Base-by-base conservation (phyloP, 345 rosid species). In the Trapa bicornis region DNA sequence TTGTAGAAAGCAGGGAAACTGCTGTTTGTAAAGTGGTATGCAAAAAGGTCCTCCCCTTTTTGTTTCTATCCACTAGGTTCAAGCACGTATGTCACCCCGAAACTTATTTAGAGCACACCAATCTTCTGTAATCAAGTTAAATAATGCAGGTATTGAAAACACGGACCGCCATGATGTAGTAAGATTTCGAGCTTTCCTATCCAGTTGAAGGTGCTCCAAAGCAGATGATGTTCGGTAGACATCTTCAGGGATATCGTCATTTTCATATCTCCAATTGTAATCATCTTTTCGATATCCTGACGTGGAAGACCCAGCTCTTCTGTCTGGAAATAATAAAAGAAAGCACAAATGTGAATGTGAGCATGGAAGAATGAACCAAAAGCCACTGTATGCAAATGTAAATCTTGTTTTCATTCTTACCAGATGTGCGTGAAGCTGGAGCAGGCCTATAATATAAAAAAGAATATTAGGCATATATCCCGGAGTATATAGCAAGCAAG, bases 81-180 rank as follows among this genome's bases (percentile, higher is more conserved):
- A 50, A 50, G 56, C 53, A 50, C 3, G 56, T 14, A 17, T 5
- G 56, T 15, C 6, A 7, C 56, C 3, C 22, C 17, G 56, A 50
- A 50, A 50, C 56, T 50, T 17, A 10, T 50, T 4, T 50, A 15
- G 56, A 0, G 22, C 56, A 50, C 56, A 2, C 64, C 37, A 29
- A 33, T 37, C 3, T 61, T 33, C 41, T 15, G 37, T 38, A 62
- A 13, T 36, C 41, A 41, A 62, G 17, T 11, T 5, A 12, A 32
- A 43, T 2, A n/a, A 1, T 29, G 29, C 11, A 17, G 53, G 58
- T 22, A 38, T 50, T 67, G 66, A 47, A 71, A 69, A 47, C 69
- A 76, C 87, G 67, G 66, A 89, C 99, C 96, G 87, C 99, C 96
- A 91, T 6, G 99, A 91, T 32, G 96, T 68, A 22, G 96, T 84